These are phyloP conservation scores for Haplosporangium gracile DNA, from an alignment of 192 early-diverging fungal genomes.

Conservation along the genomic window DNA sequence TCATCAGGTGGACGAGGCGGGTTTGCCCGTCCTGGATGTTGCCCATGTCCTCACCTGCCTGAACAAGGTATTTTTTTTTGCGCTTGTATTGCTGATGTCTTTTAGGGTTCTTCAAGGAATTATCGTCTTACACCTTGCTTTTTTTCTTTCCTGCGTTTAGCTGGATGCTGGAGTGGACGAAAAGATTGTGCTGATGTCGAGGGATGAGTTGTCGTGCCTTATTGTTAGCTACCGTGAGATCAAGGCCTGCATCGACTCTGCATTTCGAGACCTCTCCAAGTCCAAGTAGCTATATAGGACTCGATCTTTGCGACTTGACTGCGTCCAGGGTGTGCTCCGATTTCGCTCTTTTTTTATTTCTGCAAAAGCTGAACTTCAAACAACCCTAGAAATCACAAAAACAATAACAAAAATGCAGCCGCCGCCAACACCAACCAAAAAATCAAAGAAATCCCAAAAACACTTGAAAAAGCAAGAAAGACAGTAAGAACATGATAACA, in stretches of 20 bases:
- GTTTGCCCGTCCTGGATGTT: slow-evolving; percentile 89
- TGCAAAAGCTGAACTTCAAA: background rate
- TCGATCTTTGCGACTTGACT: background rate
- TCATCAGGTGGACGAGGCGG: slow-evolving; percentile 91
- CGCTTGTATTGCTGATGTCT: background rate
- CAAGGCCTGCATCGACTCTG: slow-evolving; percentile 89
- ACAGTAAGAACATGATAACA: background rate
- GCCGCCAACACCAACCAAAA: background rate
- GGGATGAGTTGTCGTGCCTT: slow-evolving; percentile 97
- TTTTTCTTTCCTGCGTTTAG: slow-evolving; percentile 52
- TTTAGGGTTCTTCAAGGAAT: background rate
- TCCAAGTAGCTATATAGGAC: slow-evolving; percentile 18
- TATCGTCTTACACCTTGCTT: background rate
- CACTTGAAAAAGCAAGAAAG: slow-evolving; percentile 3
- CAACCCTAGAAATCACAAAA: background rate
- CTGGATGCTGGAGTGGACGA: slow-evolving; percentile 96
- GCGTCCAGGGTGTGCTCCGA: background rate
- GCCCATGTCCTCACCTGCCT: slow-evolving; percentile 93
- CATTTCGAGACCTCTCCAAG: slow-evolving; percentile 84
- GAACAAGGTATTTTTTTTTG: slow-evolving; percentile 79
- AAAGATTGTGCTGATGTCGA: slow-evolving; percentile 93
- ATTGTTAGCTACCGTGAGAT: slow-evolving; percentile 97
- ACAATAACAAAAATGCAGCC: background rate
- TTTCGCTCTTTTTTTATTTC: background rate
- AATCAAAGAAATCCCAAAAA: background rate